Conservation (phyloP, 2,329 filamentous ascomycete species). For the Cyphellophora attinorum region DNA sequence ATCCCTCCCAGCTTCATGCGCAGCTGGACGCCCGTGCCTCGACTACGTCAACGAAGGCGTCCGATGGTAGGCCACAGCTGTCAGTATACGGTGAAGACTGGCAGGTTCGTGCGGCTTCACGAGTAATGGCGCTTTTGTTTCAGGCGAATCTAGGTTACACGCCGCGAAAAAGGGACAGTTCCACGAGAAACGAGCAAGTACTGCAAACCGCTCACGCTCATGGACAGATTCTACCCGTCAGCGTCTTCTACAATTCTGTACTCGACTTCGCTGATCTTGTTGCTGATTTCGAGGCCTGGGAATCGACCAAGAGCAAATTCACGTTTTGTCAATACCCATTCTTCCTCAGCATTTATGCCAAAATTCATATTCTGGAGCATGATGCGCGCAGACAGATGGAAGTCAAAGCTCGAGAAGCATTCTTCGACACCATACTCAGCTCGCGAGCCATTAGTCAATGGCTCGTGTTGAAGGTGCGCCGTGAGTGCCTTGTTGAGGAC, state of each 20-base stretch:
- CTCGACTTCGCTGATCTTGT: constrained; percentile 81
- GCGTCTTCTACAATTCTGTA: constrained; percentile 78
- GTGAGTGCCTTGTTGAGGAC: constrained; percentile 52
- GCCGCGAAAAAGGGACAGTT: constrained; percentile 28
- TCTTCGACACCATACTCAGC: constrained; percentile 79
- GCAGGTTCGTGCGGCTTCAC: constrained; percentile 74
- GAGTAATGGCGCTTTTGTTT: constrained; percentile 72
- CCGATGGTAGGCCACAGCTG: constrained; percentile 35
- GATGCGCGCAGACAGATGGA: constrained; percentile 86
- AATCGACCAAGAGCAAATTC: constrained; percentile 63
- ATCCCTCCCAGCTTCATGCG: constrained; percentile 61
- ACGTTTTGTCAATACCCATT: constrained; percentile 90
- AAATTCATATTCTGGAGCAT: constrained; percentile 81
- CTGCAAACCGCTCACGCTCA: constrained; percentile 36
- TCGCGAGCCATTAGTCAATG: constrained; percentile 66
- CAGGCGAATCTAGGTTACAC: constrained; percentile 60
- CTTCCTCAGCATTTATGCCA: constrained; percentile 82
- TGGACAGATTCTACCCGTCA: constrained; percentile 66
- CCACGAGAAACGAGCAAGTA: constrained; percentile 19
- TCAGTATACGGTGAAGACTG: constrained; percentile 72
- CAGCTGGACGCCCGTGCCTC: constrained; percentile 47
- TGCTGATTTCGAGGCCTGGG: constrained; percentile 81
- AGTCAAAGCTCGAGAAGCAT: constrained; percentile 75
- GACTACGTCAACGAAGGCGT: constrained; percentile 46
- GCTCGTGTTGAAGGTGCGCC: constrained; percentile 64